Base-by-base conservation (phyloP, 2,329 filamentous ascomycete genomes). In the Cordyceps cicadae region DNA sequence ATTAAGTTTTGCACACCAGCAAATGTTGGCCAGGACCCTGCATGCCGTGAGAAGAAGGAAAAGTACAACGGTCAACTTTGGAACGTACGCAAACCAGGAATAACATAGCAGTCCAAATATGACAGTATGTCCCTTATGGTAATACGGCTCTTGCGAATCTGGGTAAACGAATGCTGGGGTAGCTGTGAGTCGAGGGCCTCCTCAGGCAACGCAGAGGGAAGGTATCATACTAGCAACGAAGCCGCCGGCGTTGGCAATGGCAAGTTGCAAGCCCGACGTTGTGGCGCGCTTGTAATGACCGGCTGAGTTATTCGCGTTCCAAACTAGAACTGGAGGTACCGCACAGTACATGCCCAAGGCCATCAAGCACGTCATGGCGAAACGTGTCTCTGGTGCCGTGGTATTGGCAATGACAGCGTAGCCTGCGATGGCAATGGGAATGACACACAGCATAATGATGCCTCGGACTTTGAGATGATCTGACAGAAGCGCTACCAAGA, bases 281-380 rank as follows among this genome's bases (percentile, higher is more conserved):
- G 86, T 88, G 0, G 87, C 86, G 15, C 87, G 75, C 70, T 89
- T 89, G 67, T 88, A 89, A 67, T 89, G 86, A 0, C 83, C 85
- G 0, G 85, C 84, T 0, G 81, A 85, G 68, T 88, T 88, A 68
- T 88, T 88, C 2, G 82, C 82, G 63, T 85, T 81, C 85, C 86
- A 88, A 1, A 81, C 85, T 11, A 88, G 72, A 3, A 87, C 80
- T 19, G 80, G 82, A 0, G 86, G 85, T 0, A 87, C 83, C 48
- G 81, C 83, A 51, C 79, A 77, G 67, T 87, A 88, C 68, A 87
- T 77, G 11, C 86, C 86, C 0, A 80, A 81, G 0, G 85, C 83
- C 83, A 87, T 87, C 59, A 88, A 73, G 66, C 86, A 86, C 0
- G 85, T 87, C 83, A 87, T 87, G 45, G 78, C 84, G 65, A 87